phyloP scores from a whole-genome alignment of 2,329 filamentous ascomycete genomes.

The Magnaporthiopsis incrustans region DNA sequence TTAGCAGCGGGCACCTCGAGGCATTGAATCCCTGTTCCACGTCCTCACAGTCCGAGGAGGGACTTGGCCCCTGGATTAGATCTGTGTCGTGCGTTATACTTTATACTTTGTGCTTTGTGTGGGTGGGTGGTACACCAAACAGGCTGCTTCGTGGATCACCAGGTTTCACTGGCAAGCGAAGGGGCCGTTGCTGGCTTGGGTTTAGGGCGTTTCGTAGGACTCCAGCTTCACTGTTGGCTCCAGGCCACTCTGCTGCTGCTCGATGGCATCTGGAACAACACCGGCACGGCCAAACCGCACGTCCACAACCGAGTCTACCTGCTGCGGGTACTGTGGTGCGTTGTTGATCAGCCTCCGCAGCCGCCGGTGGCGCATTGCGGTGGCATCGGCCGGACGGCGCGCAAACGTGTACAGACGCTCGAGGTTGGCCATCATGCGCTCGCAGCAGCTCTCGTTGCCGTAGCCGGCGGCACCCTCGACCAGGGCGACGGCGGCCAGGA shows the following conservation, averaged over 20 bases:
- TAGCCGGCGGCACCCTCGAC: constrained; percentile 5
- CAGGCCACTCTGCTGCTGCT: neutral
- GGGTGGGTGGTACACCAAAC: neutral
- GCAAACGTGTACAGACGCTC: constrained; percentile 6
- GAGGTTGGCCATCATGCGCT: constrained; percentile 8
- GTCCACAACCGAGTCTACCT: neutral
- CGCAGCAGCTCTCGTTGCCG: constrained; percentile 6
- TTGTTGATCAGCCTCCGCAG: constrained; percentile 2
- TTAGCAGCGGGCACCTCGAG: neutral
- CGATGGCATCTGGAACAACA: neutral
- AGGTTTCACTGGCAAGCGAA: neutral
- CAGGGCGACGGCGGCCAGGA: constrained; percentile 1
- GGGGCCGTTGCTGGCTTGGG: neutral
- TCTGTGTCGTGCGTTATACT: neutral
- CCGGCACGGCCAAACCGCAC: neutral
- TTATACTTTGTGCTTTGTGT: too few species aligned
- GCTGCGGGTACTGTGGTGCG: neutral
- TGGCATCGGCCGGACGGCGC: constrained; percentile 1
- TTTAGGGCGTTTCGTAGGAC: neutral
- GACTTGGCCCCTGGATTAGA: neutral
- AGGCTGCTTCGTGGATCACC: neutral
- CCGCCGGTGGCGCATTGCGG: constrained; percentile 4
- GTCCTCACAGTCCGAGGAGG: neutral
- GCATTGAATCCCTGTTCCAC: neutral
- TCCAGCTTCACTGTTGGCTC: neutral